Base-by-base conservation (phyloP, 768 basidiomycete genomes). In the Hirschioporus abietinus region DNA sequence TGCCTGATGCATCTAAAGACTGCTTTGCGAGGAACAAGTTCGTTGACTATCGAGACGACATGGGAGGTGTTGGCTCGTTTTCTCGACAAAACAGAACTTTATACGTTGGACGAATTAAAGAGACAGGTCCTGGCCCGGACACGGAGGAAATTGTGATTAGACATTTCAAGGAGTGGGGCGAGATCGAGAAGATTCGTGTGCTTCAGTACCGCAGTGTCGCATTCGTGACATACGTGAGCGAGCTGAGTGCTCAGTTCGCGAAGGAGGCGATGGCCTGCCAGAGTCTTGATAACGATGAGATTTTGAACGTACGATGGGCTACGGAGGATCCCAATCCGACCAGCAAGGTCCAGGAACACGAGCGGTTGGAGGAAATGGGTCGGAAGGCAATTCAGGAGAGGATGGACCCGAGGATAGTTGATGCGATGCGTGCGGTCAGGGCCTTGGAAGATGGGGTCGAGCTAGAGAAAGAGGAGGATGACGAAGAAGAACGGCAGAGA, bases 191-290 rank as follows among this genome's bases (percentile, higher is more conserved):
- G 74, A 91, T 96, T 75, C 92, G 93, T 64, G 89, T 99, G 59
- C 81, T 99, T 26, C 92, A 96, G 76, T 93, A 94, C 78, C 90
- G 96, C 66, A 93, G 92, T 63, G 95, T 99, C 65, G 97, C 95
- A 0, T 99, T 99, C 78, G 96, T 99, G 64, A 98, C 96, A 1
- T 99, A 98, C 78, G 85, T 88, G 59, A 84, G 85, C 26, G 96
- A 99, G 75, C 74, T 91, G 63, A 80, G 88, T 71, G 97, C 93
- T 3, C 93, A 95, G 73, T 99, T 99, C 75, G 97, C 97, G 20
- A 97, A 97, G 75, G 97, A 99, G 76, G 88, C 96, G 0, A 99
- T 99, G 97, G 94, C 96, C 18, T 96, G 96, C 77, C 97, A 99
- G 77, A 95, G 93, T 20, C 83, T 99, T 69, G 97, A 99, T 75